A percentile compares a stretch with the other conserved stretches of the same genome.
These are phyloP conservation scores for Turritis glabra DNA, from an alignment of 345 rosid genomes.

Conservation along the genomic window DNA sequence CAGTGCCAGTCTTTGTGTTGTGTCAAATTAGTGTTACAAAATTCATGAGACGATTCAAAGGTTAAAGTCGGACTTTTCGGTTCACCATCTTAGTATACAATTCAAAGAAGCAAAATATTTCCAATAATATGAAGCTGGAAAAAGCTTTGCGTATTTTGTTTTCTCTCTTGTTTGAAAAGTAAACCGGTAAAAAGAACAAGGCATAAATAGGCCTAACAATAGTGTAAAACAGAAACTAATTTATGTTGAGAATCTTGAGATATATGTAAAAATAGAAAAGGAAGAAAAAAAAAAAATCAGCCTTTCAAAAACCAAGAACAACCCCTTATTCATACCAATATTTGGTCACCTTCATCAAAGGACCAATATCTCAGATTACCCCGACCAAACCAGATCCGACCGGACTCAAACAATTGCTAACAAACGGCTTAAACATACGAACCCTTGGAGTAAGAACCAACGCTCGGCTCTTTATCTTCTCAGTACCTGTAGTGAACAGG, in stretches of 20 bases:
- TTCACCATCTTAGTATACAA: neutral
- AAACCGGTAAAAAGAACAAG: constrained; percentile 9
- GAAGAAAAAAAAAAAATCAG: neutral
- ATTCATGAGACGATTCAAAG: neutral
- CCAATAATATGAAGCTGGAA: neutral
- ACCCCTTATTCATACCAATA: constrained; percentile 36
- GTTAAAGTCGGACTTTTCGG: neutral
- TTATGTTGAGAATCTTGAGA: constrained; percentile 20
- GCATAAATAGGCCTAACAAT: constrained; percentile 15
- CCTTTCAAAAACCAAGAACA: constrained; percentile 24
- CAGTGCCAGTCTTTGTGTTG: neutral
- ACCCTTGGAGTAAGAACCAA: constrained; percentile 4
- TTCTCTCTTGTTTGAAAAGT: neutral
- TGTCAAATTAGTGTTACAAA: neutral
- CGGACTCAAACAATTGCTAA: constrained; percentile 32
- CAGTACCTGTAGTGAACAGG: constrained; percentile 67
- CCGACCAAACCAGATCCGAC: constrained; percentile 18
- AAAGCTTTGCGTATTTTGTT: neutral
- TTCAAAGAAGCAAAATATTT: constrained; percentile 17
- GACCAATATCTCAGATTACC: constrained; percentile 36
- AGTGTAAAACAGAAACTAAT: constrained; percentile 6
- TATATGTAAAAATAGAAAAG: constrained; percentile 5
- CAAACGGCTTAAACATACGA: constrained; percentile 13
- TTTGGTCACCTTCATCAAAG: constrained; percentile 27
- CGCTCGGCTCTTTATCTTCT: neutral